Conservation (phyloP, 2,329 filamentous ascomycete genomes). For the Beauveria sp. region DNA sequence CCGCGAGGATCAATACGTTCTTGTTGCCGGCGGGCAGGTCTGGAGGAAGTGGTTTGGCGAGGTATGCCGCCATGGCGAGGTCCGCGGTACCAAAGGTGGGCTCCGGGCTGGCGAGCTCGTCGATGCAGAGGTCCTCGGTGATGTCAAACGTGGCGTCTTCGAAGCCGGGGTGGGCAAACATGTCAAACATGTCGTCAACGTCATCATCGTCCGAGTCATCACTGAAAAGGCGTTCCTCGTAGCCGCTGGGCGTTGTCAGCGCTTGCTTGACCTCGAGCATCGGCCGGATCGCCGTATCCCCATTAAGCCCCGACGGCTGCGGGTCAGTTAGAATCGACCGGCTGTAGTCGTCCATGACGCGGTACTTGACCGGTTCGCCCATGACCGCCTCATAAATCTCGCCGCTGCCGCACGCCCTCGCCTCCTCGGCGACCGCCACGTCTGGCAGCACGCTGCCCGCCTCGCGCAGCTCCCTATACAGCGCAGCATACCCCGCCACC, state of each 20-base stretch:
- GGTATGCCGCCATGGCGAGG: slow-evolving; percentile 13
- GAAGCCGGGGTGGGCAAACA: background rate
- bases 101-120: background rate
- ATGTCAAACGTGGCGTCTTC: slow-evolving; percentile 14
- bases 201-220: background rate
- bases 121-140: slow-evolving; percentile 6
- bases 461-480: slow-evolving; percentile 27
- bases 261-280: background rate
- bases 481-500: slow-evolving; percentile 26
- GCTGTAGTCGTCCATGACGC: slow-evolving; percentile 29
- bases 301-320: slow-evolving; percentile 20
- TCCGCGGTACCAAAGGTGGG: background rate
- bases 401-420: slow-evolving; percentile 18
- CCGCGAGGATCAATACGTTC: slow-evolving; percentile 27
- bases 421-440: slow-evolving; percentile 31
- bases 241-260: background rate
- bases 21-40: slow-evolving; percentile 30
- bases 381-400: slow-evolving; percentile 26
- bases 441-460: slow-evolving; percentile 24
- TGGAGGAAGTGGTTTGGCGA: slow-evolving; percentile 21
- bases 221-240: background rate
- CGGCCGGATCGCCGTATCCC: slow-evolving; percentile 20
- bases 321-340: no score
- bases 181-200: background rate
- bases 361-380: slow-evolving; percentile 18